A percentile compares a stretch with the other conserved stretches of the same genome.
Conservation (phyloP, 352 stramenopile genomes). For the Globisporangium orthogonon region DNA sequence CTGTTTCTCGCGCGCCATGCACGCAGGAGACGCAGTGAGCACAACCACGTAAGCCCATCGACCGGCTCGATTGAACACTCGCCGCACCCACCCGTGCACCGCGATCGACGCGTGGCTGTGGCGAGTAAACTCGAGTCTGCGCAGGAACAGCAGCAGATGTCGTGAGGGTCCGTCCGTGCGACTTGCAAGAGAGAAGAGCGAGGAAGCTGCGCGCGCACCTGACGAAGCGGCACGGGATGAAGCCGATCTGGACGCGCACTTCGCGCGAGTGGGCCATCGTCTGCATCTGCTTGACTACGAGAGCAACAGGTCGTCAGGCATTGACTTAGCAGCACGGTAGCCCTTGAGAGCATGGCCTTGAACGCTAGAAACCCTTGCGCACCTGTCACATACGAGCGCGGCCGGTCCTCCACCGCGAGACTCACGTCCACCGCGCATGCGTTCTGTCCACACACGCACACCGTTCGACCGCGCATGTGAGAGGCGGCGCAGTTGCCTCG, state of each 20-base stretch:
- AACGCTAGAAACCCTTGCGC: background rate
- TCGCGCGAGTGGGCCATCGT: conserved; percentile 55
- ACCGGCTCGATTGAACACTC: no score
- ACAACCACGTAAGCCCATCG: no score
- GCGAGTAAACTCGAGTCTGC: conserved; percentile 49
- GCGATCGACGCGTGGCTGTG: conserved; percentile 46
- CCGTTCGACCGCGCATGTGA: background rate
- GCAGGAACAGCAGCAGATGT: background rate
- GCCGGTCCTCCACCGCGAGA: conserved; percentile 57
- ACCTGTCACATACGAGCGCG: conserved; percentile 55
- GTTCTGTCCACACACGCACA: conserved; percentile 28
- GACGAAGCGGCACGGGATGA: conserved; percentile 63
- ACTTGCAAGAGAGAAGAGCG: background rate
- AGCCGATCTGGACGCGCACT: conserved; percentile 41
- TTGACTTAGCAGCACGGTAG: no score
- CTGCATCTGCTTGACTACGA: conserved; percentile 46
- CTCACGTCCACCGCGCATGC: conserved; percentile 57
- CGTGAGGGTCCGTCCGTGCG: background rate
- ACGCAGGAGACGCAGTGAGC: no score
- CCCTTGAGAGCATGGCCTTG: background rate
- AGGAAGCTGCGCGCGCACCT: conserved; percentile 12
- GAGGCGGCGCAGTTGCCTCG: background rate
- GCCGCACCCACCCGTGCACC: conserved; percentile 60
- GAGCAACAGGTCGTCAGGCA: no score
- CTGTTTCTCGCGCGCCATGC: no score